Conservation (phyloP, 345 rosid species). For the Abelmoschus esculentus region DNA sequence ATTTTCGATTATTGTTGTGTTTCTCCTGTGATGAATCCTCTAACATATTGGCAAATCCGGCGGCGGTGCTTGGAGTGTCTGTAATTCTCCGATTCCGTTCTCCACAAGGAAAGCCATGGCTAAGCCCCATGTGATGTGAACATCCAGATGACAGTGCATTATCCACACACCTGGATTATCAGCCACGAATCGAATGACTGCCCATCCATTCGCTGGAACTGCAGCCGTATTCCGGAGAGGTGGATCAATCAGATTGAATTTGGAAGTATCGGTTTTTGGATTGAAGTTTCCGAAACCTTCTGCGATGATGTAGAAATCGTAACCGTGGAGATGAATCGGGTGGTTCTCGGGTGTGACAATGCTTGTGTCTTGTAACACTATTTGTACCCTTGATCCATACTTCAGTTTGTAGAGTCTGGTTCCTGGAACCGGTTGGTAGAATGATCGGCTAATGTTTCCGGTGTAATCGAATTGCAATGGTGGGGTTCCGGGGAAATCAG, state of each 20-base stretch:
- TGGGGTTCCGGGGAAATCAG: constrained; percentile 71
- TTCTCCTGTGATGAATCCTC: background rate
- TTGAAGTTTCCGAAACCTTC: constrained; percentile 88
- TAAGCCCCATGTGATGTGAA: constrained; percentile 77
- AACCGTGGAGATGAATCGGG: constrained; percentile 89
- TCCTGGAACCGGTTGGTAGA: constrained; percentile 61
- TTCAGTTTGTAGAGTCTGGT: constrained; percentile 63
- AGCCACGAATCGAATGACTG: constrained; percentile 85
- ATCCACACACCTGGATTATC: constrained; percentile 97
- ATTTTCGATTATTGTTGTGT: constrained; percentile 6
- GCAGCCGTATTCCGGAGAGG: constrained; percentile 80
- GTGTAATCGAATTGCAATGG: constrained; percentile 68
- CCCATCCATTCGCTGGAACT: constrained; percentile 80
- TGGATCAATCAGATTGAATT: constrained; percentile 85
- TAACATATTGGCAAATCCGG: constrained; percentile 62
- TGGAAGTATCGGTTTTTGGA: constrained; percentile 48
- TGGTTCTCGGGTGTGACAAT: constrained; percentile 83
- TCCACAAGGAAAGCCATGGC: constrained; percentile 86
- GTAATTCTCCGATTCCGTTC: constrained; percentile 52
- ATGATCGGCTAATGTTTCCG: constrained; percentile 61
- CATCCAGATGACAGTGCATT: constrained; percentile 95
- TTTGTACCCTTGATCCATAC: constrained; percentile 67
- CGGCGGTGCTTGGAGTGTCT: constrained; percentile 61
- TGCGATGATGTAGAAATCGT: constrained; percentile 81
- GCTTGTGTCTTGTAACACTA: constrained; percentile 72